A percentile compares a stretch with the other conserved stretches of the same genome.
phyloP scores from a whole-genome alignment of 2,329 filamentous ascomycete species.

The Sarocladium strictum region DNA sequence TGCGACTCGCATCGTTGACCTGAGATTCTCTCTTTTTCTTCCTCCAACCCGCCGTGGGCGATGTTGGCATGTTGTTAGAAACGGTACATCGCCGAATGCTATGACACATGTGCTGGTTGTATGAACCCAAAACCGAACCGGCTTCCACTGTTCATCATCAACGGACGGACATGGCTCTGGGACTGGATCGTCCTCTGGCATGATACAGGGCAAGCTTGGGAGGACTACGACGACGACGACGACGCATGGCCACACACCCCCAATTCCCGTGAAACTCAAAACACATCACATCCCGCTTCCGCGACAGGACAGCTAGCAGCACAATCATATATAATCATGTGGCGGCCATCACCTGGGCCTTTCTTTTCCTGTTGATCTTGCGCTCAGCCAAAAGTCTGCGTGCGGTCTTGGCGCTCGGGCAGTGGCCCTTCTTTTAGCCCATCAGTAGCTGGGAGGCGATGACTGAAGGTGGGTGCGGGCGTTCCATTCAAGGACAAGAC shows the following conservation, averaged over 20 bases:
- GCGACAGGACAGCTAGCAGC: not conserved
- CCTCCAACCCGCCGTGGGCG: too few species aligned
- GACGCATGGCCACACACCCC: not conserved
- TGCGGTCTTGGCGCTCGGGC: conserved; percentile 1
- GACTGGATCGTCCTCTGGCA: not conserved
- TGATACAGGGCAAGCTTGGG: not conserved
- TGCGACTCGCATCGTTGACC: not conserved
- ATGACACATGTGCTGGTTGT: too few species aligned
- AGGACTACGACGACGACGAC: not conserved
- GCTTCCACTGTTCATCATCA: not conserved
- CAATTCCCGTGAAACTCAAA: conserved; percentile 6
- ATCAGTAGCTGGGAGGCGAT: not conserved
- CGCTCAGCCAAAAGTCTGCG: not conserved
- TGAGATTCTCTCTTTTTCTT: not conserved
- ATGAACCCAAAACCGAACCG: too few species aligned
- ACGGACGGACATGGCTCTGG: not conserved
- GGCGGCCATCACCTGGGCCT: conserved; percentile 1
- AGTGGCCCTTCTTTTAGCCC: not conserved
- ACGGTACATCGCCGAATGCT: too few species aligned
- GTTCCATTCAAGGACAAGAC: not conserved
- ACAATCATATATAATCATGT: not conserved
- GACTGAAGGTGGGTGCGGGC: not conserved
- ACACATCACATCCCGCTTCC: not conserved
- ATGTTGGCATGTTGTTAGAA: not conserved
- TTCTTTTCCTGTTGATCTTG: not conserved